Percentiles rank a stretch among this genome's conserved stretches.
Conservation (phyloP, 2,329 filamentous ascomycete genomes). For the Zymoseptoria tritici region DNA sequence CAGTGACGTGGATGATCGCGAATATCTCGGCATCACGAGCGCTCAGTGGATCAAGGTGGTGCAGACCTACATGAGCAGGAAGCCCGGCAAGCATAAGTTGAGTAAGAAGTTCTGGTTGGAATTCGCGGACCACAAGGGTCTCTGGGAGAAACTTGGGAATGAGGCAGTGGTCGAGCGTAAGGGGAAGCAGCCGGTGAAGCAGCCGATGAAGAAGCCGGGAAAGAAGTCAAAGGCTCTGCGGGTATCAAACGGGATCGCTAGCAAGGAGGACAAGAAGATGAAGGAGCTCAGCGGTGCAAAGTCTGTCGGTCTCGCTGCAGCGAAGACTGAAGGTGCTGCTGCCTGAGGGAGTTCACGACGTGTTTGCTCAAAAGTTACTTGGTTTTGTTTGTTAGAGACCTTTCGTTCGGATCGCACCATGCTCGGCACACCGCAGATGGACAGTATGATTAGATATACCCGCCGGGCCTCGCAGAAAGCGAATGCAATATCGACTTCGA, state of each 20-base stretch:
- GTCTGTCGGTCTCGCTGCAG: not conserved
- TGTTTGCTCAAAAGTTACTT: not conserved
- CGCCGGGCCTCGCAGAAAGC: not conserved
- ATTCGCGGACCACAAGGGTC: not conserved
- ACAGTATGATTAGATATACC: not conserved
- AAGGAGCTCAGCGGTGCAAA: not conserved
- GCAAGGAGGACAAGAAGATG: not conserved
- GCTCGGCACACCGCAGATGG: not conserved
- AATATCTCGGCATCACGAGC: slow-evolving; percentile 5
- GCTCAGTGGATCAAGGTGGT: slow-evolving; percentile 9
- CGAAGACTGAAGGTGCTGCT: not conserved
- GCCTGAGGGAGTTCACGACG: not conserved
- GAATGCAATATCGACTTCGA: not conserved
- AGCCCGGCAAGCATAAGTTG: not conserved
- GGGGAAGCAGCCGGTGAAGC: not conserved
- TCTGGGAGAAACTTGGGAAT: not conserved
- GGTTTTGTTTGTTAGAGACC: not conserved
- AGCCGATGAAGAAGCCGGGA: not conserved
- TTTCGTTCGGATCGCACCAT: not conserved
- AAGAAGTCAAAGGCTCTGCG: not conserved
- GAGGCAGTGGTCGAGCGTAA: not conserved
- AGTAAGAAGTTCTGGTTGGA: not conserved
- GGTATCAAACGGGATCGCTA: not conserved
- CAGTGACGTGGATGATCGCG: slow-evolving; percentile 11
- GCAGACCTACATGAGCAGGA: not conserved